phyloP scores from a whole-genome alignment of 305 asterid species.

The Solanum chacoense region DNA sequence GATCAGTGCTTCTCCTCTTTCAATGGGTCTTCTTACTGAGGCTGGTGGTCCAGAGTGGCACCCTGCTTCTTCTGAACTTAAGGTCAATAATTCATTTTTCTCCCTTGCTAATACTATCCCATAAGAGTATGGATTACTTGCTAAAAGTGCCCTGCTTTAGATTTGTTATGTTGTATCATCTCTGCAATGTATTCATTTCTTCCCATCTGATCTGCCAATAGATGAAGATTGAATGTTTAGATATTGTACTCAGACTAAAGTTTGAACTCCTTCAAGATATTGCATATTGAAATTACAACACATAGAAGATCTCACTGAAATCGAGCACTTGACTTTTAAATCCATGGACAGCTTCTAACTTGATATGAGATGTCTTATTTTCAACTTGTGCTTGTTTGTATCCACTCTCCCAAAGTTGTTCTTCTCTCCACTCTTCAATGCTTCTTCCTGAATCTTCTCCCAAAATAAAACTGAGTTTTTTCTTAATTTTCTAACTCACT shows the following conservation, averaged over 20 bases:
- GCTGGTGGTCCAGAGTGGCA: constrained; percentile 92
- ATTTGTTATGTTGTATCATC: neutral
- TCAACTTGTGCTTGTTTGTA: neutral
- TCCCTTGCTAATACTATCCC: neutral
- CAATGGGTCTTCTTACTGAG: constrained; percentile 97
- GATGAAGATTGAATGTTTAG: neutral
- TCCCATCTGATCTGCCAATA: neutral
- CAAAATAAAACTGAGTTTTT: neutral
- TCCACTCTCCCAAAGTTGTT: neutral
- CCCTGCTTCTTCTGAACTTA: constrained; percentile 82
- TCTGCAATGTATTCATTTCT: neutral
- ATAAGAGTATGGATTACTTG: neutral
- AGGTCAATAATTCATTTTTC: constrained; percentile 32
- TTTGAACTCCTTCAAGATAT: neutral
- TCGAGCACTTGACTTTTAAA: neutral
- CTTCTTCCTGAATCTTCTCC: neutral
- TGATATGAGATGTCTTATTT: neutral
- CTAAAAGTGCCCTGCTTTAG: neutral
- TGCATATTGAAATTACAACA: neutral
- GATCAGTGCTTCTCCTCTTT: constrained; percentile 86
- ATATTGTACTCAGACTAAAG: neutral
- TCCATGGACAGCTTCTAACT: neutral
- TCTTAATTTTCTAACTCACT: neutral
- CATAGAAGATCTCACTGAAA: neutral
- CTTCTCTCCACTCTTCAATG: neutral